Evolutionary conservation across 495 filamentous ascomycete genomes (phyloP), one percentile per base, ranked within the genome.

Genomic region (Tuber aestivum): DNA sequence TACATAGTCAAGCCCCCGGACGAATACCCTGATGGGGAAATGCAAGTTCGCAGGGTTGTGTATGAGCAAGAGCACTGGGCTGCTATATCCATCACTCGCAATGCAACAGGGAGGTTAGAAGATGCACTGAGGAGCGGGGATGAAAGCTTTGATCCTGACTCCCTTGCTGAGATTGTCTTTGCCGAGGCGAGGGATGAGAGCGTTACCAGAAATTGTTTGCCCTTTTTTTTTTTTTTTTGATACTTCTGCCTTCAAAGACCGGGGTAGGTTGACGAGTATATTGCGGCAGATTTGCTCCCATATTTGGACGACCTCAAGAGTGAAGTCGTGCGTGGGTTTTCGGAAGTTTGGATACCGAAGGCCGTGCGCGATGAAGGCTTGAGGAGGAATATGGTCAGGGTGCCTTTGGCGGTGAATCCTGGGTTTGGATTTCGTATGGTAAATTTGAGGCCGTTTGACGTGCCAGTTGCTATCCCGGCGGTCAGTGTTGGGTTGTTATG

Each of bases 401-500:
- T 85, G 0, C 87, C 89, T 3, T 90, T 91, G 73, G 89, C 89
- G 9, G 83, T 92, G 20, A 90, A 87, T 78, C 90, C 91, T 0
- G 90, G 85, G 5, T 88, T 92, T 71, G 89, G 88, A 6, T 90
- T 91, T 83, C 87, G 87, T 23, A 82, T 82, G 1, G 86, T 88
- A 79, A 90, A 91, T 75, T 85, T 92, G 6, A 87, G 90, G 9
- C 90, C 91, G 1, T 92, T 92, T 79, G 78, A 81, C 0, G 89
- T 89, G 0, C 85, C 86, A 12, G 86, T 87, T 5, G 84, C 87
- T 6, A 88, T 86, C 3, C 90, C 90, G 0, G 86, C 91, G 10
- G 87, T 91, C 14, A 87, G 86, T 3, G 89, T 92, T 74, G 91
- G 91, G 0, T 82, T 92, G 45, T 92, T 92, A 81, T 92, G 74